Evolutionary conservation across 768 basidiomycete species (phyloP), one percentile per base, ranked within the genome.

Genomic region (Paxillus rubicundulus): DNA sequence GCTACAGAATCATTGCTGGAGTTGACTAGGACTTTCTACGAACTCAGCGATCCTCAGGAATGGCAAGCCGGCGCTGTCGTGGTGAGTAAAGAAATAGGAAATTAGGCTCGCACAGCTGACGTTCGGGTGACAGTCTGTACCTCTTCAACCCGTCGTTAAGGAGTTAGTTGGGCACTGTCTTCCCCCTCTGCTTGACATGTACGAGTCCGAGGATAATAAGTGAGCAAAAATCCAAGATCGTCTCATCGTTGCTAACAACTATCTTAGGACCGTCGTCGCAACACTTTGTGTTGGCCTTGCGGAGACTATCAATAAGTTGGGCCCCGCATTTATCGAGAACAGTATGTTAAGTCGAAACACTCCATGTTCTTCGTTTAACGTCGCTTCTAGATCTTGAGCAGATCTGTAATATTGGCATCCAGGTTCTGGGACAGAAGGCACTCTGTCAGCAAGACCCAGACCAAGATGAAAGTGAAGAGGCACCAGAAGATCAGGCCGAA

Each of bases 371-470:
- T 39, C 16, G 32, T 52, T 56, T 8, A 40, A 61, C 63, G 43
- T 27, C 16, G 24, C 13, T 32, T 32, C 28, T 49, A 91, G 88
- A 87, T 58, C 75, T 89, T 39, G 87, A 96, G 36, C 71, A 76
- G 32, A 79, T 99, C 61, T 92, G 87, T 68, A 82, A 75, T 49
- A 89, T 94, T 54, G 86, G 92, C 42, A 74, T 86, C 50, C 85
- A 92, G 63, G 84, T 99, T 58, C 78, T 99, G 40, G 91, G 94
- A 67, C 89, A 93, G 71, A 97, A 96, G 73, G 91, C 94, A 0
- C 81, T 92, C 60, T 98, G 96, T 74, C 97, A 99, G 70, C 89
- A 94, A 69, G 93, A 96, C 63, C 92, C 94, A 43, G 94, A 96
- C 65, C 89, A 90, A 58, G 93, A 93, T 59, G 91, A 92, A 58